Base-by-base conservation (phyloP, 2,329 filamentous ascomycete genomes). In the Pseudogymnoascus sp. region DNA sequence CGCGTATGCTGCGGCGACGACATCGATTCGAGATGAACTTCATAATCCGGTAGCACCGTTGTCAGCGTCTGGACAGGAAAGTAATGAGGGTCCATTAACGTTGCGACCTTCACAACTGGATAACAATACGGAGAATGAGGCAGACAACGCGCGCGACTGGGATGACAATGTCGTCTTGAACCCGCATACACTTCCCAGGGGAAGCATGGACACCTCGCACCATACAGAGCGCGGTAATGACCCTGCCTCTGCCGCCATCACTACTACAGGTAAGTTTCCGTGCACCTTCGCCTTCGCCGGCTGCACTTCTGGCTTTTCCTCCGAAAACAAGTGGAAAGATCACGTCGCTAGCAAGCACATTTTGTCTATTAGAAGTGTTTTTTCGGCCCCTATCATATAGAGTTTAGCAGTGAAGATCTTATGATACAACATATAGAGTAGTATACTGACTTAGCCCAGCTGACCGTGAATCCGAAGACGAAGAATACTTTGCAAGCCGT, bases 261-360 rank as follows among this genome's bases (percentile, higher is more conserved):
- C n/a, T n/a, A 15, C 44, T 17, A 7, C 9, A 17, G 17, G 17
- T 13, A 11, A 7, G 17, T 50, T 15, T 9, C 44, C 8, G 31
- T 97, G 93, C 73, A 85, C 90, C 62, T 92, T 97, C 71, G 78
- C 83, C 31, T 86, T 84, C 61, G 94, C 92, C 62, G 89, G 88
- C 36, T 97, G 93, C 75, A 66, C 64, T 0, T 83, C 85, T 2
- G 85, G 80, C 0, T 96, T 96, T 70, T 81, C 82, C 3, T 86
- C 82, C 67, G 96, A 96, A 76, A 96, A 97, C 71, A 92, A 97
- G 73, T 97, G 92, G 93, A 97, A 97, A 74, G 85, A 92, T 0
- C 93, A 97, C 71, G 84, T 93, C 68, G 77, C 79, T 31, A 89
- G 88, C 0, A 89, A 96, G 70, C 93, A 97, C 71, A 78, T 96